Conservation (phyloP, 139 green algal species). For the Auxenochlorella protothecoides region DNA sequence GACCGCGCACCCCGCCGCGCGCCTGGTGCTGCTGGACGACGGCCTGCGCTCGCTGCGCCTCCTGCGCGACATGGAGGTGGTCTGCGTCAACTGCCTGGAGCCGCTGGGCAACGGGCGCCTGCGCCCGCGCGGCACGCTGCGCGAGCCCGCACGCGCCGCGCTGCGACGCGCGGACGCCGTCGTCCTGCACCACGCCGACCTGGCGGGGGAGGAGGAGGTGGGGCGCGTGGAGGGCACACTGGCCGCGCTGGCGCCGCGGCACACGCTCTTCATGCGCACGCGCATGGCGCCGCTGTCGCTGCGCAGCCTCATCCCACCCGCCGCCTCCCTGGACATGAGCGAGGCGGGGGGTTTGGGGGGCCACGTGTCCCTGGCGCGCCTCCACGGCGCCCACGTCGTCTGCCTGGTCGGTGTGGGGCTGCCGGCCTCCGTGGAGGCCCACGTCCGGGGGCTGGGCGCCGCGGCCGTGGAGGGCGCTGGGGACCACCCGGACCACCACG, state of each 20-base stretch:
- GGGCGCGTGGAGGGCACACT: constrained; percentile 6
- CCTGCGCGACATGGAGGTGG: constrained; percentile 23
- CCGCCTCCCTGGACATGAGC: constrained; percentile 7
- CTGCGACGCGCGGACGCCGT: constrained; percentile 19
- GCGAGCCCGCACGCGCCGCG: constrained; percentile 14
- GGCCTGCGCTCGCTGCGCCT: constrained; percentile 25
- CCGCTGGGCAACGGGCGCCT: constrained; percentile 33
- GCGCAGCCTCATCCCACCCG: constrained; percentile 9
- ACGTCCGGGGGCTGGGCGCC: constrained; percentile 21
- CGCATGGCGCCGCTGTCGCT: constrained; percentile 11
- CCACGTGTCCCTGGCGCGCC: not conserved
- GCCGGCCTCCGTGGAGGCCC: constrained; percentile 14
- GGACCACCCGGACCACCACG: constrained; percentile 25
- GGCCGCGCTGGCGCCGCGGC: constrained; percentile 8
- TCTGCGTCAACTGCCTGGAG: constrained; percentile 18
- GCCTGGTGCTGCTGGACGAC: constrained; percentile 25
- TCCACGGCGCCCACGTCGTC: constrained; percentile 16
- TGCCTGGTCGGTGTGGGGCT: constrained; percentile 24
- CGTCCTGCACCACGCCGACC: constrained; percentile 24
- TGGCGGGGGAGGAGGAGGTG: constrained; percentile 11
- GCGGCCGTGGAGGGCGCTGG: constrained; percentile 21
- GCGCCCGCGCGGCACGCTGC: constrained; percentile 20
- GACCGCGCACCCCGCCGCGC: constrained; percentile 9
- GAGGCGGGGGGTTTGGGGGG: constrained; percentile 2
- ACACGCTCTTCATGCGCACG: constrained; percentile 20